Evolutionary conservation across 2,329 filamentous ascomycete genomes (phyloP).

Genomic region (Trichophyton verrucosum): DNA sequence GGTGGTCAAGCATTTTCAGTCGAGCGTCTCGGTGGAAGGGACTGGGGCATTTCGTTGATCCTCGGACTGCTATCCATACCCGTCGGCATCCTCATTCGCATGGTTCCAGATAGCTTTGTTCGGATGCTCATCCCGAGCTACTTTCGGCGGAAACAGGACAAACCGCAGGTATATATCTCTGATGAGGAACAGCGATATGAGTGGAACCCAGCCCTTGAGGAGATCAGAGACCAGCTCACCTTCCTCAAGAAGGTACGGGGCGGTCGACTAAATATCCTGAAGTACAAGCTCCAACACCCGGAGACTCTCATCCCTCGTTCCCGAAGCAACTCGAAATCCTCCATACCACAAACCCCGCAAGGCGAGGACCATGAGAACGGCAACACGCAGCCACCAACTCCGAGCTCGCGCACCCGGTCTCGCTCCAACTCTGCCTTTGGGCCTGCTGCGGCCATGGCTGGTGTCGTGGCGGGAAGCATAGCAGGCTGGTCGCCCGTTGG

Average conservation of each 20-base stretch:
- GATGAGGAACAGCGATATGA: slow-evolving; percentile 37
- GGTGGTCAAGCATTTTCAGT: slow-evolving; percentile 57
- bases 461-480: slow-evolving; percentile 53
- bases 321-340: slow-evolving; percentile 32
- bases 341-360: slow-evolving; percentile 44
- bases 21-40: slow-evolving; percentile 45
- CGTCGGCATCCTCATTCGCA: slow-evolving; percentile 47
- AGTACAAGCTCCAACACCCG: slow-evolving; percentile 50
- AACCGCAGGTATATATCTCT: slow-evolving; percentile 33
- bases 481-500: slow-evolving; percentile 53
- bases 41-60: slow-evolving; percentile 60
- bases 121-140: slow-evolving; percentile 30
- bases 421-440: slow-evolving; percentile 48
- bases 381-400: slow-evolving; percentile 37
- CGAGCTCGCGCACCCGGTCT: slow-evolving; percentile 43
- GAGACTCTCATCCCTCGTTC: slow-evolving; percentile 33
- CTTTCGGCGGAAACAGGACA: slow-evolving; percentile 25
- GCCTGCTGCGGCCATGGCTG: slow-evolving; percentile 52
- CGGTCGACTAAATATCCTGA: slow-evolving; percentile 47
- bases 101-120: slow-evolving; percentile 48
- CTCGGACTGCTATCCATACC: slow-evolving; percentile 57
- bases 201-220: slow-evolving; percentile 51
- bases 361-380: slow-evolving; percentile 31
- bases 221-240: slow-evolving; percentile 51
- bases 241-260: slow-evolving; percentile 53